phyloP scores from a whole-genome alignment of 2,329 filamentous ascomycete species.

The Ophiostoma montium region DNA sequence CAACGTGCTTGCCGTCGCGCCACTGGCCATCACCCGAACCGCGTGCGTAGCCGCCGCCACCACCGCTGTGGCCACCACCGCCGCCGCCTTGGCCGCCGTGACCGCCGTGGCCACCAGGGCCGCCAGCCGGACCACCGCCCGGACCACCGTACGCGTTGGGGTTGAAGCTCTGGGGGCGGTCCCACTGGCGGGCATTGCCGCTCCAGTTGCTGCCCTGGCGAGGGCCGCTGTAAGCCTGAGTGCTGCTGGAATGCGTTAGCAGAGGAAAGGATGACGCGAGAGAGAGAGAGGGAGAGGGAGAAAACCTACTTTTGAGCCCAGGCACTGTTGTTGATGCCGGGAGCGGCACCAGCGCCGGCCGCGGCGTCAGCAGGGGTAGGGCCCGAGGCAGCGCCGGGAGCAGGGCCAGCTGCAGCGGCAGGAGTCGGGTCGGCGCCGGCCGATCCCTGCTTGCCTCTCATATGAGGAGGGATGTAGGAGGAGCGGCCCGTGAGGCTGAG shows the following conservation, averaged over 20 bases:
- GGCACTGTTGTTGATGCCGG: slow-evolving; percentile 46
- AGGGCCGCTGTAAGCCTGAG: slow-evolving; percentile 30
- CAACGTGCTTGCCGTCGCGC: slow-evolving; percentile 91
- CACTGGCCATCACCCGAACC: slow-evolving; percentile 93
- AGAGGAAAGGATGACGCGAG: no score
- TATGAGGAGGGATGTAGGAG: slow-evolving; percentile 77
- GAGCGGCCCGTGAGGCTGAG: slow-evolving; percentile 44
- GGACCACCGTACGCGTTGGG: slow-evolving; percentile 43
- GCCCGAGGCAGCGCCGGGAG: slow-evolving; percentile 12
- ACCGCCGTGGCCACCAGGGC: neutral
- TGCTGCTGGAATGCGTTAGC: slow-evolving; percentile 19
- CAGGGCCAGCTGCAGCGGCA: slow-evolving; percentile 10
- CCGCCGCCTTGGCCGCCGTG: slow-evolving; percentile 19
- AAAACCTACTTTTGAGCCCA: slow-evolving; percentile 40
- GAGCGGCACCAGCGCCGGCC: neutral
- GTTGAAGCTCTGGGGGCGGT: slow-evolving; percentile 35
- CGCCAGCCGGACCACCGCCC: slow-evolving; percentile 14
- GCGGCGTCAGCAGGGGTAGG: slow-evolving; percentile 6
- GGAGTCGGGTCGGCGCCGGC: slow-evolving; percentile 15
- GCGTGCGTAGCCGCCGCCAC: slow-evolving; percentile 43
- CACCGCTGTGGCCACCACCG: slow-evolving; percentile 23
- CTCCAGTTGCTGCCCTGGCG: slow-evolving; percentile 16
- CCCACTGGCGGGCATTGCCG: slow-evolving; percentile 13
- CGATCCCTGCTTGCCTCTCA: slow-evolving; percentile 43
- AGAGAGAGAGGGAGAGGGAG: no score